Evolutionary conservation across 495 filamentous ascomycete species (phyloP).

Genomic region (Acidiella bohemica): DNA sequence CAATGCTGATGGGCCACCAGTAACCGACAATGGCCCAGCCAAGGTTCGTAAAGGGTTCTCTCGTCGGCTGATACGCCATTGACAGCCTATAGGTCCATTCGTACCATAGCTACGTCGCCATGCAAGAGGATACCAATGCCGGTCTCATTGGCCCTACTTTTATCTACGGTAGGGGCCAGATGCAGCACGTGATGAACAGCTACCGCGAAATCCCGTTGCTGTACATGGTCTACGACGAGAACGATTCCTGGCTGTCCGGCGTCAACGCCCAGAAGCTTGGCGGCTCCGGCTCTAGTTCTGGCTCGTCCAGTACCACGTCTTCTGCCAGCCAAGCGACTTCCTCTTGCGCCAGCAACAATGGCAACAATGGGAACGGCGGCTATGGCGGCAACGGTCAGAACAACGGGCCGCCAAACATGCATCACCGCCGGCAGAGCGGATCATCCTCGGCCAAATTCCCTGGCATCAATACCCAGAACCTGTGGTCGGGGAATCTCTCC

Average conservation of each 20-base stretch:
- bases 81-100: conserved; percentile 2
- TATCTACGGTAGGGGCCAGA: conserved; percentile 12
- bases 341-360: background rate
- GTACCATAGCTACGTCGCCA: conserved; percentile 12
- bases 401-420: background rate
- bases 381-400: background rate
- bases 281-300: background rate
- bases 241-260: conserved; percentile 14
- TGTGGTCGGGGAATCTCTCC: conserved; percentile 9
- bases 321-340: background rate
- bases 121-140: conserved; percentile 16
- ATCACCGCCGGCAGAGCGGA: background rate
- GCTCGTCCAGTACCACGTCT: background rate
- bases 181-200: conserved; percentile 13
- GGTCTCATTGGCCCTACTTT: conserved; percentile 15
- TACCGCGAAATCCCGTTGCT: conserved; percentile 17
- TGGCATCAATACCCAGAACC: background rate
- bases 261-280: conserved; percentile 1
- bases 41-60: background rate
- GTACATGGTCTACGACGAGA: conserved; percentile 14
- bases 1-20: no score
- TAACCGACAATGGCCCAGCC: background rate
- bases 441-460: background rate
- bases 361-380: background rate
- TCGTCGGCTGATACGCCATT: no score